A percentile compares a stretch with the other conserved stretches of the same genome.
Evolutionary conservation across 2,329 filamentous ascomycete species (phyloP).

Genomic region (Fusarium guadeloupense): DNA sequence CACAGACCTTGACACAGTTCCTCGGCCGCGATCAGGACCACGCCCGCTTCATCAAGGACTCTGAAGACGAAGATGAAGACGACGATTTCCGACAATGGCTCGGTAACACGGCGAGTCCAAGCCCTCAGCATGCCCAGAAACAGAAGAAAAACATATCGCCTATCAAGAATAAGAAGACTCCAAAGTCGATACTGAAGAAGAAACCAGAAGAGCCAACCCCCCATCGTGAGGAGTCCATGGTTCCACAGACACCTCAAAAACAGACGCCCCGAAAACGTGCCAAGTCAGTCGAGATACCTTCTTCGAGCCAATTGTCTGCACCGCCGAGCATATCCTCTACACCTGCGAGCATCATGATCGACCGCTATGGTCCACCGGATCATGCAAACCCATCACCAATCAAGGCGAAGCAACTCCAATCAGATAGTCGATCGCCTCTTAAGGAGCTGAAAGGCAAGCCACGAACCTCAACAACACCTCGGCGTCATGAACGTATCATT

Average conservation of each 20-base stretch:
- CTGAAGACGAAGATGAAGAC: conserved; percentile 50
- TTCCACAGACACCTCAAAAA: conserved; percentile 54
- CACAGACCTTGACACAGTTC: conserved; percentile 56
- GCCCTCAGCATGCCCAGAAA: conserved; percentile 23
- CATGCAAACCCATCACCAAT: conserved; percentile 49
- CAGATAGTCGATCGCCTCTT: conserved; percentile 32
- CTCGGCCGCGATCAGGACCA: conserved; percentile 37
- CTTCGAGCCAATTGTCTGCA: conserved; percentile 51
- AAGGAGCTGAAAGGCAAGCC: conserved; percentile 37
- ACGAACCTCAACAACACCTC: conserved; percentile 29
- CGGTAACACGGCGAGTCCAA: conserved; percentile 43
- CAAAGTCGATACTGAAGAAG: conserved; percentile 30
- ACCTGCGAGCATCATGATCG: conserved; percentile 53
- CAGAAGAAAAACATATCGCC: conserved; percentile 12
- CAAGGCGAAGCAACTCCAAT: conserved; percentile 47
- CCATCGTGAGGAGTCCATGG: conserved; percentile 47
- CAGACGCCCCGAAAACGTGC: conserved; percentile 52
- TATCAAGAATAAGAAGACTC: conserved; percentile 24
- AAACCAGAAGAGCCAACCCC: conserved; percentile 1
- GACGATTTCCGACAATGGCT: conserved; percentile 49
- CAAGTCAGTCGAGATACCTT: conserved; percentile 54
- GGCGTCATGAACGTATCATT: conserved; percentile 49
- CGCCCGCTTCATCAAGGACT: conserved; percentile 48
- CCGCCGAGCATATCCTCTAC: conserved; percentile 52
- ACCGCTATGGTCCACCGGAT: conserved; percentile 50